Percentiles rank a stretch among this genome's conserved stretches.
phyloP scores from a whole-genome alignment of 208 protist species.

The Trichomonas tenax region DNA sequence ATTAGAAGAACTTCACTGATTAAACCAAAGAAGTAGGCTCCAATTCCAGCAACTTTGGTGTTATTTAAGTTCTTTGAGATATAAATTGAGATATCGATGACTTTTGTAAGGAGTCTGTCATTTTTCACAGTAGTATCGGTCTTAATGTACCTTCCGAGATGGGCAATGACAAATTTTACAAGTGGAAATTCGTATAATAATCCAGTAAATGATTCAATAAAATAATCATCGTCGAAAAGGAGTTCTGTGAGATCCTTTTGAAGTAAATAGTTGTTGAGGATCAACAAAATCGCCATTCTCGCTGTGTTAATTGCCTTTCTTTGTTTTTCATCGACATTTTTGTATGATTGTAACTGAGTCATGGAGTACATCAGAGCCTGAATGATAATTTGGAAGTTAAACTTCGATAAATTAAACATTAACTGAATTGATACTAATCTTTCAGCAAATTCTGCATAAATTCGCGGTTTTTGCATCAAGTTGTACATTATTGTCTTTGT shows the following conservation, averaged over 20 bases:
- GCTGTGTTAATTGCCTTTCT: background rate
- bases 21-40: background rate
- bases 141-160: background rate
- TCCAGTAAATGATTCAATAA: background rate
- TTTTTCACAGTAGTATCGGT: background rate
- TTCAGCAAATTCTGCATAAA: background rate
- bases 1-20: background rate
- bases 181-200: background rate
- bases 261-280: background rate
- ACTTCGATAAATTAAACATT: background rate
- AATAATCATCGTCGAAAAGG: background rate
- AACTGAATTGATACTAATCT: background rate
- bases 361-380: background rate
- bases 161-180: background rate
- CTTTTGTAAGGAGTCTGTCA: background rate
- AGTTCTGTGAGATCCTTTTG: background rate
- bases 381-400: background rate
- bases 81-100: background rate
- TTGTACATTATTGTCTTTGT: background rate
- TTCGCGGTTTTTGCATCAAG: background rate
- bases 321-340: background rate
- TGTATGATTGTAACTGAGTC: background rate
- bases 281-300: background rate
- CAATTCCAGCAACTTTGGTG: background rate
- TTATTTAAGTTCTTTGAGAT: background rate